phyloP scores from a whole-genome alignment of 176 grass and related monocot genomes.

The Carex littledalei region DNA sequence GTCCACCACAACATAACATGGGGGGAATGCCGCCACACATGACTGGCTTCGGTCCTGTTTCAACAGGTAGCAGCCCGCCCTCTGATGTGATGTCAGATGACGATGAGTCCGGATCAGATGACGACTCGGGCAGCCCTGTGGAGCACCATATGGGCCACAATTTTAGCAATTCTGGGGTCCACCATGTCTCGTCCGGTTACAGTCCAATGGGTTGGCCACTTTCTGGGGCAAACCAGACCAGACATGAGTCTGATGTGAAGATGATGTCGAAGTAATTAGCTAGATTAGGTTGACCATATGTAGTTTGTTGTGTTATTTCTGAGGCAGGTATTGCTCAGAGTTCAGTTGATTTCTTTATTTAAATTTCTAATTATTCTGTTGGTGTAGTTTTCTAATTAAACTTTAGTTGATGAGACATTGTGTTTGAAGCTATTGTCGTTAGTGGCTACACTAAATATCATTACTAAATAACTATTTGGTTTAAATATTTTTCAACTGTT shows the following conservation, averaged over 20 bases:
- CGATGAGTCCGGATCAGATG: background rate
- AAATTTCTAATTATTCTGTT: constrained; percentile 5
- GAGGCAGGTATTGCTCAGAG: background rate
- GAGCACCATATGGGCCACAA: constrained; percentile 44
- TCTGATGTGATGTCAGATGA: constrained; percentile 23
- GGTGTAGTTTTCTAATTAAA: constrained; percentile 7
- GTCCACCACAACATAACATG: constrained; percentile 1
- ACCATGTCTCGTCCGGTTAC: constrained; percentile 57
- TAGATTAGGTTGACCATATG: background rate
- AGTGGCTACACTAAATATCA: background rate
- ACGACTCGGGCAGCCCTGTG: constrained; percentile 54
- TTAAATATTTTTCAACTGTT: background rate
- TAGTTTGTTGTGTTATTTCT: constrained; percentile 3
- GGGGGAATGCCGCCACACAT: constrained; percentile 8
- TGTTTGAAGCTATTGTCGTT: background rate
- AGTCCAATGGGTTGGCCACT: constrained; percentile 58
- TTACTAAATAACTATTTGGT: background rate
- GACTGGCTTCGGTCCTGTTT: background rate
- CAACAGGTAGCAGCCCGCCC: constrained; percentile 10
- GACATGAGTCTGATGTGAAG: constrained; percentile 83
- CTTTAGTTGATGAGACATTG: background rate
- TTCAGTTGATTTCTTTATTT: constrained; percentile 20
- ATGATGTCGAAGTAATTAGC: constrained; percentile 64
- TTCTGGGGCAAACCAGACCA: constrained; percentile 59
- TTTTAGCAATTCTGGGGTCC: constrained; percentile 50